These are phyloP conservation scores for Elsinoe necatrix DNA, from an alignment of 2,329 filamentous ascomycete species.

Conservation along the genomic window DNA sequence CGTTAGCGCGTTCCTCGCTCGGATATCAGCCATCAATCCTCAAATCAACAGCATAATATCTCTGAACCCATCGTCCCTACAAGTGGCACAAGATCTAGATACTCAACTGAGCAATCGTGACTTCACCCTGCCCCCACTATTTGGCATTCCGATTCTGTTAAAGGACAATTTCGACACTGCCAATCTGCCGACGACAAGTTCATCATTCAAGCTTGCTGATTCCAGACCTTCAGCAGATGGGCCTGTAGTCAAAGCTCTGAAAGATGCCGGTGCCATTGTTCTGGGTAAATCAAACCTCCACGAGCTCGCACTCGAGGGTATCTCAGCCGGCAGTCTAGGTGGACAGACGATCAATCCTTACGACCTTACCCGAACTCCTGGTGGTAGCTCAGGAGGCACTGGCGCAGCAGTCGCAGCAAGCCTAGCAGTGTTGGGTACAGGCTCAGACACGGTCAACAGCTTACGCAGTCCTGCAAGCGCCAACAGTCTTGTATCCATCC, in stretches of 20 bases:
- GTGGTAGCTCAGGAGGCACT: conserved; percentile 56
- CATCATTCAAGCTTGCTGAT: conserved; percentile 41
- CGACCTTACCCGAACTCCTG: conserved; percentile 55
- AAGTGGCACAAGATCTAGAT: conserved; percentile 45
- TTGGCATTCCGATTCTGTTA: conserved; percentile 54
- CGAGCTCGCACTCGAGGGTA: conserved; percentile 55
- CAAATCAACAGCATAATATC: conserved; percentile 50
- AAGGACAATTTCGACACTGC: conserved; percentile 57
- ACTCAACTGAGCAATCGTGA: conserved; percentile 39
- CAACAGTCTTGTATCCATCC: conserved; percentile 51
- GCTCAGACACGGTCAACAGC: conserved; percentile 46
- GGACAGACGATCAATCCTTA: conserved; percentile 61
- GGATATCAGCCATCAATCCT: conserved; percentile 50
- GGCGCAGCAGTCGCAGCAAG: conserved; percentile 52
- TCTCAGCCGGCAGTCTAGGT: conserved; percentile 53
- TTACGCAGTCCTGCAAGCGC: conserved; percentile 54
- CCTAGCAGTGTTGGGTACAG: conserved; percentile 44
- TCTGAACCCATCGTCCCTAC: conserved; percentile 43
- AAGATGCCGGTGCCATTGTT: conserved; percentile 28
- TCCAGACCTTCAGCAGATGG: conserved; percentile 37
- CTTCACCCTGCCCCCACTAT: conserved; percentile 41
- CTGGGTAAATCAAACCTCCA: conserved; percentile 40
- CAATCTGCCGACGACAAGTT: conserved; percentile 51
- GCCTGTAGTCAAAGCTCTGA: conserved; percentile 24
- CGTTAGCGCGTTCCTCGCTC: conserved; percentile 47